Conservation (phyloP, 176 grass and related monocot species). For the Otatea glauca region DNA sequence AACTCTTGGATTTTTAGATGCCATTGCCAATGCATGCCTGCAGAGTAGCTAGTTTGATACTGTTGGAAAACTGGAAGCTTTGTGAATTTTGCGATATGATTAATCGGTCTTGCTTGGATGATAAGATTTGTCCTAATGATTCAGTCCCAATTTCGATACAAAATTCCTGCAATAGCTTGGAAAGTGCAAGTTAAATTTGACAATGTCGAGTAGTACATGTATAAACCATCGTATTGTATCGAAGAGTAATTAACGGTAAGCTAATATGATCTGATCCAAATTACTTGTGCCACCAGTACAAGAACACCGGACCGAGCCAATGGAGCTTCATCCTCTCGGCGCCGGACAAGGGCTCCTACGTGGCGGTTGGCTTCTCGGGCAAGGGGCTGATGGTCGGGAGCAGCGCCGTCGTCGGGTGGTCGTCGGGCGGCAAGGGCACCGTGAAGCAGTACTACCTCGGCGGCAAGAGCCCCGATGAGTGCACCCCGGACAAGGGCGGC, state of each 20-base stretch:
- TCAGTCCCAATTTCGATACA: not conserved
- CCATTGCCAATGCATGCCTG: not conserved
- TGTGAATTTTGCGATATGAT: not conserved
- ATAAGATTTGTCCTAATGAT: not conserved
- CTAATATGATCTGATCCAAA: constrained; percentile 21
- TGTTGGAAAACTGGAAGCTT: not conserved
- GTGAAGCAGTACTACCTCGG: constrained; percentile 78
- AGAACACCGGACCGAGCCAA: constrained; percentile 61
- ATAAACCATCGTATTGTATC: not conserved
- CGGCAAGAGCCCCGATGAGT: constrained; percentile 50
- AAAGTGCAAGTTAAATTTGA: not conserved
- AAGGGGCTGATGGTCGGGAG: constrained; percentile 89
- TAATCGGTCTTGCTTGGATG: not conserved
- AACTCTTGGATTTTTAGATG: not conserved
- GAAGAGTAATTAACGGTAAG: not conserved
- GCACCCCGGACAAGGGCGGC: constrained; percentile 53
- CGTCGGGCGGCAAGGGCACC: constrained; percentile 44
- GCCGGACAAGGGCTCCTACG: constrained; percentile 66
- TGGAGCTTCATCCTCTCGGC: constrained; percentile 97
- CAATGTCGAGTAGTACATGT: not conserved
- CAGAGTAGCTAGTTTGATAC: not conserved
- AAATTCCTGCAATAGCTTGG: not conserved
- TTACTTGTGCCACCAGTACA: constrained; percentile 54
- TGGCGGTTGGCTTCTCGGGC: constrained; percentile 77
- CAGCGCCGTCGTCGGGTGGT: constrained; percentile 81